Conservation (phyloP, 192 early-diverging fungal species). For the Diversispora eburnea region DNA sequence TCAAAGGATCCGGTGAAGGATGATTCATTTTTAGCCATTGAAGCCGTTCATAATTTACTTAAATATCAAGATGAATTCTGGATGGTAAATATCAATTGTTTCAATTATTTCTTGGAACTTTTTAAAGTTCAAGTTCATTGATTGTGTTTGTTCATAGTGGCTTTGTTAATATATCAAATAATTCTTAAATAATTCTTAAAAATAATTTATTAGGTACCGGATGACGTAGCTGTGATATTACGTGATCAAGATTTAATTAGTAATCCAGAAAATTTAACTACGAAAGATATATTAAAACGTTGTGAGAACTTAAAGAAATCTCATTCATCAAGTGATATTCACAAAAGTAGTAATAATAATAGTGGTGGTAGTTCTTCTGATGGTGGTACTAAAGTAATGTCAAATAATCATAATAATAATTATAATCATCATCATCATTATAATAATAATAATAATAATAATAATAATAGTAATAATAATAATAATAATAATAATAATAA, state of each 20-base stretch:
- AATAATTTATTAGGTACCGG: conserved; percentile 42
- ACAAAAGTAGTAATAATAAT: too few relatives aligned
- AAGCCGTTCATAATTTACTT: conserved; percentile 64
- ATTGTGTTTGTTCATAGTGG: too few relatives aligned
- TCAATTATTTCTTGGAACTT: too few relatives aligned
- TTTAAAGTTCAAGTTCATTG: too few relatives aligned
- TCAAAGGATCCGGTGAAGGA: conserved; percentile 76
- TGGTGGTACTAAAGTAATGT: background rate
- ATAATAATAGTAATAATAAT: too few relatives aligned
- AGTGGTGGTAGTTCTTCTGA: background rate
- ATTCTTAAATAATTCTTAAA: background rate
- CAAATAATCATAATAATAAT: background rate
- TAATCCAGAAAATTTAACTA: conserved; percentile 46
- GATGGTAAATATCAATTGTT: conserved; percentile 39
- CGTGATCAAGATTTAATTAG: conserved; percentile 46
- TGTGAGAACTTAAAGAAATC: conserved; percentile 51
- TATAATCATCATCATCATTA: too few relatives aligned
- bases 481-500: too few relatives aligned
- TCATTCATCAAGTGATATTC: conserved; percentile 26
- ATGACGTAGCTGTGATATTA: conserved; percentile 51
- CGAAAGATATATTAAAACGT: conserved; percentile 52
- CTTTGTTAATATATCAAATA: too few relatives aligned
- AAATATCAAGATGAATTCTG: conserved; percentile 65
- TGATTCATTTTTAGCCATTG: conserved; percentile 67
- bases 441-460: background rate